Evolutionary conservation across 345 rosid genomes (phyloP), one percentile per base, ranked within the genome.

Genomic region (Barbarea vulgaris): DNA sequence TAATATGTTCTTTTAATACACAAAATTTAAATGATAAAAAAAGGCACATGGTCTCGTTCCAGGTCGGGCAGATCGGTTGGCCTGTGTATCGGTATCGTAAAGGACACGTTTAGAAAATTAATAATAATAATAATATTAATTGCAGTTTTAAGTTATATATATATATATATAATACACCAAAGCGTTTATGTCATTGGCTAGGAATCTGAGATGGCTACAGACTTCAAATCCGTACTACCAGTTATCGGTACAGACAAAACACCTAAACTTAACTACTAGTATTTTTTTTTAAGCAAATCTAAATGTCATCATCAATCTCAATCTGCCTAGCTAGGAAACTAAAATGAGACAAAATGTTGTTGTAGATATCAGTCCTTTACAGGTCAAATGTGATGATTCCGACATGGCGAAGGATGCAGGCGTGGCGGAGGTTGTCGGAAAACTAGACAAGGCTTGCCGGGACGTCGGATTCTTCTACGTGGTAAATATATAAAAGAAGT

Each of bases 381-480:
- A 86, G 61, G 83, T 64, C 39, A 93, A 84, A 72, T 82, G 88
- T 33, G 86, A 83, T 73, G 91, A 84, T 76, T 83, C 85, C 14
- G 34, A 81, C 47, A 82, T 87, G 86, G 81, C 75, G 36, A 78
- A 83, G 63, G 94, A 90, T 69, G 84, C 85, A 0, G 80, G 72
- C 48, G 93, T 90, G 5, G 70, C 76, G 58, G 78, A 81, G 64
- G 91, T 90, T 69, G 87, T 90, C 61, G 33, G 68, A 58, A 81
- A 87, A 75, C 74, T 93, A 37, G 87, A 90, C 75, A 84, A 56
- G 75, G 98, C 95, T 61, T 93, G 98, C 63, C 74, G 89, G n/a
- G 88, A 87, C 24, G 85, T 92, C 59, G 96, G 96, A 18, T 88
- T 93, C 80, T 93, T 93, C 82, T 85, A 93, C 63, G 98, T 88